Evolutionary conservation across 371 early-diverging fungal genomes (phyloP).

Genomic region (Funneliformis caledonium): DNA sequence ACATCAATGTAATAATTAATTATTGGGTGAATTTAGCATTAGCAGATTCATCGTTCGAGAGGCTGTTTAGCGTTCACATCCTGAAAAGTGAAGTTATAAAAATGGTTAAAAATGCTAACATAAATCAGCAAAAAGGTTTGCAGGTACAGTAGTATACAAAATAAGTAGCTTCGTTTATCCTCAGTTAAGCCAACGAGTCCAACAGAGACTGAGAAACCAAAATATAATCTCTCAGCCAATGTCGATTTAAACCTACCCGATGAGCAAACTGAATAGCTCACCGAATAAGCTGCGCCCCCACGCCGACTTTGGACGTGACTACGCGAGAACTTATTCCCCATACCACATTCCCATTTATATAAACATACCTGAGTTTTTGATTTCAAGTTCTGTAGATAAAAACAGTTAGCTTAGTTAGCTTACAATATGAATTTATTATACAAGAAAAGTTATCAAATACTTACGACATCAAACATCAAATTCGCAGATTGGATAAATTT

Average conservation of each 20-base stretch:
- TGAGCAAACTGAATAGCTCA: constrained; percentile 25
- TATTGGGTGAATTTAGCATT: neutral
- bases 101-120: constrained; percentile 18
- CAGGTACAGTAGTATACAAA: constrained; percentile 14
- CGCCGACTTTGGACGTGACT: constrained; percentile 14
- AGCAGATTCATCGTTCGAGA: constrained; percentile 13
- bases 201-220: neutral
- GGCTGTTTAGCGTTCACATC: constrained; percentile 16
- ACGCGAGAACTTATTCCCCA: constrained; percentile 35
- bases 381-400: constrained; percentile 33
- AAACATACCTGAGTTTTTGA: constrained; percentile 1
- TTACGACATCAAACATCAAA: constrained; percentile 37
- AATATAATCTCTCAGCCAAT: constrained; percentile 7
- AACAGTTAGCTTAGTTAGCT: constrained; percentile 5
- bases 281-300: constrained; percentile 31
- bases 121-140: constrained; percentile 20
- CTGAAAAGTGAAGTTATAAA: constrained; percentile 23
- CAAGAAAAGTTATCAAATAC: neutral
- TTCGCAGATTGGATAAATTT: constrained; percentile 27
- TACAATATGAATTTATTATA: constrained; percentile 13
- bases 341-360: constrained; percentile 7
- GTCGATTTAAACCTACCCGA: constrained; percentile 20
- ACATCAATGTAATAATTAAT: too few species aligned
- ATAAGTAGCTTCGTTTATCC: constrained; percentile 43
- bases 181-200: constrained; percentile 41